Evolutionary conservation across 2,329 filamentous ascomycete genomes (phyloP), one percentile per base, ranked within the genome.

Genomic region (Mollisiaceae sp.): DNA sequence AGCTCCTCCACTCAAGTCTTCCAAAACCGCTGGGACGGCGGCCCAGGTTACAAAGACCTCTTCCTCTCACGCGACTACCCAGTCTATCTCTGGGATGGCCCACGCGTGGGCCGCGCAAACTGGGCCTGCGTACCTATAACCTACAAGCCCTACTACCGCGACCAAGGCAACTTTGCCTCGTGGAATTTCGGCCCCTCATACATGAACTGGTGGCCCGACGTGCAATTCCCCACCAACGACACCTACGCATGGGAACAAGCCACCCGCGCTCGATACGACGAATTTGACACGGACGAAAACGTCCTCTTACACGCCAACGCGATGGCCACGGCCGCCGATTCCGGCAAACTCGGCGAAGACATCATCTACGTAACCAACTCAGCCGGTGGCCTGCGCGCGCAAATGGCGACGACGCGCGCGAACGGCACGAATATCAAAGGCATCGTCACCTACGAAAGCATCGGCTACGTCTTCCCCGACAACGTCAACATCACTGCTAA

Each of bases 11-110:
- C 67, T 24, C 66, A 69, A 63, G 66, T 67, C 14, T 67, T 39
- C 24, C 65, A 67, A 47, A 67, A 67, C 43, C 60, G 63, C 24
- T 67, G 67, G 67, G 63, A 66, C 38, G 67, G 67, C n/a, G 67
- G 67, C 14, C 54, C 57, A 24, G 67, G 67, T 22, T 69, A 64
- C 64, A 69, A 69, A 62, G 67, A 66, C 56, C 55, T 65, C 20
- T 65, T 62, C 36, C 60, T 69, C 3, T 60, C 59, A 1, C 61
- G 43, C n/a, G 43, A 65, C 64, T 69, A 65, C 55, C 67, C 65
- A 4, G 60, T 63, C 32, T 67, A 60, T 41, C 67, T 65, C 12
- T 67, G 64, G 67, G 63, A 66, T 35, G 63, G 63, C 18, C 67
- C 63, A 2, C 55, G 63, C n/a, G 62, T 67, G 0, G 67, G 67